phyloP scores from a whole-genome alignment of 768 basidiomycete species.

The Podaxis mareebaensis region DNA sequence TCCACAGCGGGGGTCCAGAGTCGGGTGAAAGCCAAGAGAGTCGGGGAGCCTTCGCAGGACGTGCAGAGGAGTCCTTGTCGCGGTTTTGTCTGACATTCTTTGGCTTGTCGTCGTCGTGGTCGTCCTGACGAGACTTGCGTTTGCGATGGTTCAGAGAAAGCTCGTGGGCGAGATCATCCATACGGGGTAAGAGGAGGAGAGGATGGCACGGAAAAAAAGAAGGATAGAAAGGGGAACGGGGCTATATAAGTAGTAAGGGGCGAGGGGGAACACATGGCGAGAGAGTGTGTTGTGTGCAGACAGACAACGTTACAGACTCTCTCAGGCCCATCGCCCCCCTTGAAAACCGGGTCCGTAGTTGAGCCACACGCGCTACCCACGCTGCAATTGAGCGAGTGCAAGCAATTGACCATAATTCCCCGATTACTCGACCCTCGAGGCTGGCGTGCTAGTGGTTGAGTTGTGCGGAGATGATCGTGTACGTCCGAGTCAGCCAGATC shows the following conservation, averaged over 20 bases:
- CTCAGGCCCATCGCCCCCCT: constrained; percentile 17
- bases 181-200: constrained; percentile 24
- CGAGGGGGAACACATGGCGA: constrained; percentile 45
- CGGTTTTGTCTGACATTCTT: constrained; percentile 41
- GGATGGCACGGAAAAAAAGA: constrained; percentile 29
- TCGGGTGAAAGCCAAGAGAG: constrained; percentile 39
- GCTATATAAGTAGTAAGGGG: constrained; percentile 39
- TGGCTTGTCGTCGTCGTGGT: constrained; percentile 31
- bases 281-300: constrained; percentile 22
- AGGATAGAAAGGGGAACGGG: constrained; percentile 23
- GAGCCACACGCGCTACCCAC: constrained; percentile 16
- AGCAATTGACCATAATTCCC: constrained; percentile 4
- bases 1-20: constrained; percentile 27
- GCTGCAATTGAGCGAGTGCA: constrained; percentile 11
- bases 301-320: constrained; percentile 11
- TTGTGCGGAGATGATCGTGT: constrained; percentile 18
- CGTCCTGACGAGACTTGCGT: constrained; percentile 65
- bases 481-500: constrained; percentile 13
- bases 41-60: constrained; percentile 35
- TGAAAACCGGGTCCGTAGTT: constrained; percentile 17
- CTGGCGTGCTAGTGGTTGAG: neutral
- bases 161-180: constrained; percentile 66
- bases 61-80: constrained; percentile 27
- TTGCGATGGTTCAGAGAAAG: constrained; percentile 58
- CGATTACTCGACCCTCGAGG: constrained; percentile 10